phyloP scores from a whole-genome alignment of 129 eudicot genomes.

The Arctium minus region DNA sequence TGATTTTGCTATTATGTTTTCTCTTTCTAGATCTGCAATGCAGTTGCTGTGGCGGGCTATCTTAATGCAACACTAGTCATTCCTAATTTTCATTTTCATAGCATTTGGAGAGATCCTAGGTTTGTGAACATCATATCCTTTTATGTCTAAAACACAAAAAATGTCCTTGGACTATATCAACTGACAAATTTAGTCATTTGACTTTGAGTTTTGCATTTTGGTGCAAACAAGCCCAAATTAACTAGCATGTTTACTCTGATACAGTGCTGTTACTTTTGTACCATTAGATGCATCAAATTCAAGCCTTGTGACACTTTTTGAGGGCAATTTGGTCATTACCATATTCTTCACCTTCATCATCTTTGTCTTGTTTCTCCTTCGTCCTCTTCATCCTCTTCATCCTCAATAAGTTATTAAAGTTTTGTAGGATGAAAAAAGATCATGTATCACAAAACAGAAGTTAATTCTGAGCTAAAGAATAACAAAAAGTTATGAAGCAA shows the following conservation, averaged over 20 bases:
- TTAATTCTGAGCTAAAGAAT: too few relatives aligned
- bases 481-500: too few relatives aligned
- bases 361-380: too few relatives aligned
- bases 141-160: not conserved
- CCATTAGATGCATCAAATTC: not conserved
- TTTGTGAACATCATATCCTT: constrained; percentile 23
- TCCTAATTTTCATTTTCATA: constrained; percentile 94
- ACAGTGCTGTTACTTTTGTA: not conserved
- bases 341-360: too few relatives aligned
- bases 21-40: constrained; percentile 74
- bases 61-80: constrained; percentile 94
- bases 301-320: not conserved
- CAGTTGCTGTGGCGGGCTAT: constrained; percentile 99
- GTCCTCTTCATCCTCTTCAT: too few relatives aligned
- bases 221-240: not conserved
- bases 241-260: not conserved
- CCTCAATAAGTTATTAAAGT: too few relatives aligned
- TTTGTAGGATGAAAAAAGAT: too few relatives aligned
- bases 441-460: too few relatives aligned
- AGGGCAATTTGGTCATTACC: not conserved
- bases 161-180: not conserved
- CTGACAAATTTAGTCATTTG: not conserved
- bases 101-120: constrained; percentile 99
- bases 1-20: constrained; percentile 14
- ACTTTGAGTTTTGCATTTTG: not conserved